phyloP scores from a whole-genome alignment of 2,329 filamentous ascomycete species.

The Drechslera avenae region DNA sequence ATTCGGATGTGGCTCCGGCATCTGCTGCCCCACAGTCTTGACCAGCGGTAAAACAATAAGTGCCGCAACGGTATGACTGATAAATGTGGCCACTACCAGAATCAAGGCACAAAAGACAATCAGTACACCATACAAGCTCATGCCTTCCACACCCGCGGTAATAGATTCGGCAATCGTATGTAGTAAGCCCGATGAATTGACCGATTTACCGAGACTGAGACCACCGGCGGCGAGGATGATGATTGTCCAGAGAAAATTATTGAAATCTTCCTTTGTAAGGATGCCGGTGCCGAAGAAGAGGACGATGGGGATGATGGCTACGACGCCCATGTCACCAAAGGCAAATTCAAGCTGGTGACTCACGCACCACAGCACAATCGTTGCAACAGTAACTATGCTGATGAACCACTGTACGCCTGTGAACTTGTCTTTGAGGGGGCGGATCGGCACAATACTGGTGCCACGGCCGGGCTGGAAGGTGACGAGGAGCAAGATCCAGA shows the following conservation, averaged over 20 bases:
- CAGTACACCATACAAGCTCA: conserved; percentile 84
- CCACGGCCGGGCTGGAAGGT: conserved; percentile 85
- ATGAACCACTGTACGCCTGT: conserved; percentile 93
- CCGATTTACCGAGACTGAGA: conserved; percentile 88
- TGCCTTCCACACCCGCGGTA: conserved; percentile 71
- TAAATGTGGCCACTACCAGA: conserved; percentile 93
- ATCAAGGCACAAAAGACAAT: conserved; percentile 85
- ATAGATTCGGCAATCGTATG: conserved; percentile 85
- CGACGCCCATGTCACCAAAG: conserved; percentile 98
- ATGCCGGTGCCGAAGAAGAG: conserved; percentile 97
- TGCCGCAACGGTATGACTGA: conserved; percentile 95
- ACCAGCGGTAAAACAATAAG: conserved; percentile 93
- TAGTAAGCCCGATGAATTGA: conserved; percentile 88
- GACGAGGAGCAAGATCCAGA: conserved; percentile 84
- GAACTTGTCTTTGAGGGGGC: conserved; percentile 86
- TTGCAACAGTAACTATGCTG: conserved; percentile 76
- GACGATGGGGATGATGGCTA: conserved; percentile 93
- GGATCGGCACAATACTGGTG: conserved; percentile 89
- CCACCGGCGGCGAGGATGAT: conserved; percentile 97
- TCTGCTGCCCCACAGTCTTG: conserved; percentile 78
- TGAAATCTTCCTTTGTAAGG: conserved; percentile 98
- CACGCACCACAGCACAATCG: conserved; percentile 90
- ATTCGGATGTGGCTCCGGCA: conserved; percentile 90
- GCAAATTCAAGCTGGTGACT: conserved; percentile 84
- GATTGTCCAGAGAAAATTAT: conserved; percentile 99